Percentiles rank a stretch among this genome's conserved stretches.
Evolutionary conservation across 352 stramenopile species (phyloP).

Genomic region (Pelagophyceae sp.): DNA sequence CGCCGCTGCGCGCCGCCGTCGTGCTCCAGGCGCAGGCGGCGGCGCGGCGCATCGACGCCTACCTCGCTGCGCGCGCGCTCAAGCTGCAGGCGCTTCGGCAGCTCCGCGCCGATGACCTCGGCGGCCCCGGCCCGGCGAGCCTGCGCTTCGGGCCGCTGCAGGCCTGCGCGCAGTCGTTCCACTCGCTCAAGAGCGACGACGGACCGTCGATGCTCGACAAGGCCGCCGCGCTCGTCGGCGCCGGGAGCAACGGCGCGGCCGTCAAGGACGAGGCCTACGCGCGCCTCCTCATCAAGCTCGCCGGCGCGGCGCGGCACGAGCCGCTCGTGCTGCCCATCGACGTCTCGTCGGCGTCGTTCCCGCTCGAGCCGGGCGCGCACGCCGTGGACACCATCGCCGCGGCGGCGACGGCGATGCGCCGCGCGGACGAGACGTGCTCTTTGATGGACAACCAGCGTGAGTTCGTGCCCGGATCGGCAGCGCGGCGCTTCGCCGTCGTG

Average conservation of each 20-base stretch:
- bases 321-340: background rate
- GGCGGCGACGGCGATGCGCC: slow-evolving; percentile 36
- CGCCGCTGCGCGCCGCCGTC: background rate
- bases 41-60: background rate
- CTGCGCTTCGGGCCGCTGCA: background rate
- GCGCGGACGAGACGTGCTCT: slow-evolving; percentile 41
- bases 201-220: too few relatives aligned
- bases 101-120: background rate
- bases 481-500: slow-evolving; percentile 43
- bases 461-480: slow-evolving; percentile 46
- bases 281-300: background rate
- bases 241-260: too few relatives aligned
- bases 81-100: background rate
- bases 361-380: background rate
- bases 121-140: too few relatives aligned
- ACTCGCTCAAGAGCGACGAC: too few relatives aligned
- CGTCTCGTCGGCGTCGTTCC: background rate
- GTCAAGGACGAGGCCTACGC: background rate
- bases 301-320: background rate
- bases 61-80: background rate
- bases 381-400: background rate
- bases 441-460: slow-evolving; percentile 45
- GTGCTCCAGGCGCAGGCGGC: background rate
- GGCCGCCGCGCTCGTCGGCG: background rate
- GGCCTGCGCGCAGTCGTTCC: background rate